Base-by-base conservation (phyloP, 2,329 filamentous ascomycete species). In the Cladorrhinum sp. region DNA sequence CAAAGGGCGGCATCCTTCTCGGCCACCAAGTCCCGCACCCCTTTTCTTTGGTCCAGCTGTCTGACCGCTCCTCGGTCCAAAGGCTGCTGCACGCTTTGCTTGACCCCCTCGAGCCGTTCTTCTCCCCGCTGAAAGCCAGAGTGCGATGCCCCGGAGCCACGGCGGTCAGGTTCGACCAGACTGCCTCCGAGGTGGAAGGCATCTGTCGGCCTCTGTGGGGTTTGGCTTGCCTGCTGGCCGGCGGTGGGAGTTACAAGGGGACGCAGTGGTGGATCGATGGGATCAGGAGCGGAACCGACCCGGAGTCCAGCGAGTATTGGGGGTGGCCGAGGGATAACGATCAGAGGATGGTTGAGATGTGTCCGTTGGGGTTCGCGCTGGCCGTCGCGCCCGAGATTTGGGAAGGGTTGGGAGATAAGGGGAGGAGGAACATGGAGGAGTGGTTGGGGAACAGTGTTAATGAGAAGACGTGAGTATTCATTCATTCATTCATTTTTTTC, bases 321-420 rank as follows among this genome's bases (percentile, higher is more conserved):
- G 90, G 89, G 0, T 86, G 84, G 59, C 88, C 90, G 65, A 81
- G 86, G 65, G 89, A 92, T 70, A 86, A 88, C 60, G 90, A 93
- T 70, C 90, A 93, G 77, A 80, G 90, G 24, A 93, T 93, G 90
- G 90, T 93, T 2, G 90, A 94, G 72, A 91, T 92, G 81, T 92
- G 89, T 70, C 89, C 90, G 0, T 80, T 93, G 61, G 90, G 90
- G 0, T 93, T 86, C 68, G 85, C 89, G 1, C 78, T 94, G 57
- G 89, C 88, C 30, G 86, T 92, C 57, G 88, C 86, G 72, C 77
- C 80, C 71, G 67, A 82, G 3, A 77, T 92, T 61, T 92, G 89
- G 88, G 78, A 86, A 14, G 84, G 82, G 1, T 76, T 93, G 68
- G 83, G 80, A 2, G 81, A 82, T 16, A 79, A 79, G 65, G 84